Evolutionary conservation across 306 rosid species (phyloP).

Genomic region (Ormosia emarginata): DNA sequence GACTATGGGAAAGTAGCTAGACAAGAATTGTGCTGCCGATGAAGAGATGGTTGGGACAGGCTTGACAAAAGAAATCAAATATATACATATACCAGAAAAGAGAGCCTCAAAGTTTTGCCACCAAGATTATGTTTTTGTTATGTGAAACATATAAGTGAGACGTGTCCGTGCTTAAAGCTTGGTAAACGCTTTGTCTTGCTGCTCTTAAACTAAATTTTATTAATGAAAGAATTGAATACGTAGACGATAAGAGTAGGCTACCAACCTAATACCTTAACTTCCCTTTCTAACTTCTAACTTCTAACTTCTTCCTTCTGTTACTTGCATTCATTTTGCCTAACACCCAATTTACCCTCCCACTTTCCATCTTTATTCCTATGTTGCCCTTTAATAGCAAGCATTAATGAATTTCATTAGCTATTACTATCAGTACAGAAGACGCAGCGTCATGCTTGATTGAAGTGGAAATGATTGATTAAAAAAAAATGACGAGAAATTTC

Average conservation of each 20-base stretch:
- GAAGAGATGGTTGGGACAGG: conserved; percentile 45
- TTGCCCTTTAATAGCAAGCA: conserved; percentile 1
- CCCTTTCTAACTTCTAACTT: conserved; percentile 44
- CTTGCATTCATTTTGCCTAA: conserved; percentile 7
- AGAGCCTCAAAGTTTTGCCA: conserved; percentile 1
- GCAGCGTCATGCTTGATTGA: not conserved
- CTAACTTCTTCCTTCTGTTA: conserved; percentile 18
- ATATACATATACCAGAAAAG: not conserved
- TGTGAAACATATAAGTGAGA: not conserved
- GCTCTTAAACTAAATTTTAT: not conserved
- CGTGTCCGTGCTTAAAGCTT: conserved; percentile 24
- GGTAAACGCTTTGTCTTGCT: conserved; percentile 12
- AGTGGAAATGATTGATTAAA: not conserved
- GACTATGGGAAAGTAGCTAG: not conserved
- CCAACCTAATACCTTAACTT: conserved; percentile 53
- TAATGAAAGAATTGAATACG: conserved; percentile 17
- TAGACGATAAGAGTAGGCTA: conserved; percentile 60
- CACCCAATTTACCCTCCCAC: conserved; percentile 23
- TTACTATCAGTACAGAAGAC: not conserved
- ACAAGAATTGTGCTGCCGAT: not conserved
- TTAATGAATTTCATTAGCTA: not conserved
- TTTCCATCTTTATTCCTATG: not conserved
- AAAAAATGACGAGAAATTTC: not conserved
- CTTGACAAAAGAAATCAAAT: conserved; percentile 30
- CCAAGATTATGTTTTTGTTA: not conserved